Conservation (phyloP, 2,329 filamentous ascomycete genomes). For the Beauveria sp. region DNA sequence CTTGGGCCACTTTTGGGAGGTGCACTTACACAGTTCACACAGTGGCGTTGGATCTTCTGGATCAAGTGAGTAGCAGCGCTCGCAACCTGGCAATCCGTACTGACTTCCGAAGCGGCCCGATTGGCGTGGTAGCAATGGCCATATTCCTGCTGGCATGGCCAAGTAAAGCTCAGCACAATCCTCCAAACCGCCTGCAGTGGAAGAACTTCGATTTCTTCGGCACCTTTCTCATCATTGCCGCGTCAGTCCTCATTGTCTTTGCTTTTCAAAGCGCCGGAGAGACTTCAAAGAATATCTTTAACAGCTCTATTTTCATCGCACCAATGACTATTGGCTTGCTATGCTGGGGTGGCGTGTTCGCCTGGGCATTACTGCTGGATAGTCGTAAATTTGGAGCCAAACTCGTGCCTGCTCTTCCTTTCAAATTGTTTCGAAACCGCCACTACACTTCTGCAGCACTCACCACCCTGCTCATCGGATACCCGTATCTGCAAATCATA, state of each 20-base stretch:
- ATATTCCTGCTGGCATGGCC: constrained; percentile 47
- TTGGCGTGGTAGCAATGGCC: constrained; percentile 37
- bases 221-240: constrained; percentile 43
- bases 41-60: constrained; percentile 52
- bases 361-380: constrained; percentile 21
- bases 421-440: constrained; percentile 39
- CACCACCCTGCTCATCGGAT: constrained; percentile 41
- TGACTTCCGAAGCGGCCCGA: constrained; percentile 34
- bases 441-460: constrained; percentile 35
- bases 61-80: constrained; percentile 41
- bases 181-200: constrained; percentile 33
- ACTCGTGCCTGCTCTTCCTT: constrained; percentile 37
- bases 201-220: constrained; percentile 46
- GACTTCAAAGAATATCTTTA: constrained; percentile 32
- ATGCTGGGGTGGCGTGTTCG: constrained; percentile 21
- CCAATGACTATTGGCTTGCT: constrained; percentile 22
- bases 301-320: constrained; percentile 26
- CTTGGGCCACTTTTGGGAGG: constrained; percentile 46
- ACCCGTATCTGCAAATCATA: constrained; percentile 40
- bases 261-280: constrained; percentile 46
- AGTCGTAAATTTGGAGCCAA: constrained; percentile 8
- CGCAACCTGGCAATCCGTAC: constrained; percentile 11
- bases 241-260: constrained; percentile 48
- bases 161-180: constrained; percentile 29
- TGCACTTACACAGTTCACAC: constrained; percentile 38